Percentiles rank a stretch among this genome's conserved stretches.
These are phyloP conservation scores for Cladosporium sp. DNA, from an alignment of 2,329 filamentous ascomycete species.

Conservation along the genomic window DNA sequence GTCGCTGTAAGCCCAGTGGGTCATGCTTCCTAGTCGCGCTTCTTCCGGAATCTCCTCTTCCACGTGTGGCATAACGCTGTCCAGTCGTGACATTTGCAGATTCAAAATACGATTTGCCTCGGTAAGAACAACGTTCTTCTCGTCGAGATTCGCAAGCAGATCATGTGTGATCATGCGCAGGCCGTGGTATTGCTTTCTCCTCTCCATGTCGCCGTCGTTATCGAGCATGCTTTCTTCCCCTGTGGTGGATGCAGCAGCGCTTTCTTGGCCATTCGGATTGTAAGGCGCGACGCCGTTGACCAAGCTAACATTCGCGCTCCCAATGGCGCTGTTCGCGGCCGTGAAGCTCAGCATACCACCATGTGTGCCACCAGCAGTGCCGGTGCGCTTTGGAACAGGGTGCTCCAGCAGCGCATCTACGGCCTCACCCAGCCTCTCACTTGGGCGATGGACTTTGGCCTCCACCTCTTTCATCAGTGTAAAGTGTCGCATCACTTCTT, in stretches of 20 bases:
- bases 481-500: conserved; percentile 92
- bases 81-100: conserved; percentile 76
- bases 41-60: conserved; percentile 90
- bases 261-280: conserved; percentile 17
- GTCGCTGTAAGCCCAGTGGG: conserved; percentile 93
- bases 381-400: conserved; percentile 38
- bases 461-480: conserved; percentile 96
- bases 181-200: conserved; percentile 56
- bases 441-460: conserved; percentile 86
- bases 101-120: conserved; percentile 87
- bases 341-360: conserved; percentile 32
- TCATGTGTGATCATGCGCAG: conserved; percentile 74
- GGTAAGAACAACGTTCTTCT: conserved; percentile 95
- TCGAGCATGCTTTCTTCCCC: conserved; percentile 25
- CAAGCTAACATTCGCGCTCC: conserved; percentile 34
- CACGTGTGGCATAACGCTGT: conserved; percentile 81
- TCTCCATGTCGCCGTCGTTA: conserved; percentile 47
- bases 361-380: not conserved
- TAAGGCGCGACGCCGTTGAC: conserved; percentile 30
- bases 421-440: conserved; percentile 73
- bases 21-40: conserved; percentile 83
- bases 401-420: conserved; percentile 57
- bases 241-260: conserved; percentile 21
- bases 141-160: conserved; percentile 85
- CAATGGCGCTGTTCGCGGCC: conserved; percentile 36